Evolutionary conservation across 2,329 filamentous ascomycete genomes (phyloP), one percentile per base, ranked within the genome.

Genomic region (Geoglossum cookeanum): DNA sequence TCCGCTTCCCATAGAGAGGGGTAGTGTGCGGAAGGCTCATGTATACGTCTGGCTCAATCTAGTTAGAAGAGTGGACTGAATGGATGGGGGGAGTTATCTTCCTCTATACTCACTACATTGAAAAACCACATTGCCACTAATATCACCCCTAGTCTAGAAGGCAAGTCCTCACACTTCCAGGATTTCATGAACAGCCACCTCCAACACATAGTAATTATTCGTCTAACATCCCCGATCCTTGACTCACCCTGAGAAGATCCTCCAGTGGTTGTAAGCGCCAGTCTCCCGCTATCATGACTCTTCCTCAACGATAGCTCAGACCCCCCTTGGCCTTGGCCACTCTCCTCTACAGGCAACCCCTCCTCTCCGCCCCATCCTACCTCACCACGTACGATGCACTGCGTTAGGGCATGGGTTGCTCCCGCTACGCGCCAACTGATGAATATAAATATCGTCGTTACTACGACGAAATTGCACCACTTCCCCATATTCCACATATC

Each of bases 261-360:
- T 55, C 52, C 2, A 45, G 55, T n/a, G 47, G 70, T 74, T 11
- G 75, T 59, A 1, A 75, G n/a, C 22, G 11, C 11, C 5, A 37
- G 30, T 37, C 49, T 37, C 22, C 30, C 30, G 33, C 49, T 53
- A 17, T 53, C 30, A 39, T 9, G 45, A 22, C 54, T 56, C 54
- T 56, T 45, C 45, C 54, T 56, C n/a, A 48, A 27, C 22, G 54
- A 37, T 29, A 45, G 6, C 39, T 47, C 54, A 32, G 15, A 4
- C 37, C 47, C 17, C 15, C 13, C 30, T 37, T 44, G 35, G 22
- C 4, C 35, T 27, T 32, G 22, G n/a, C 45, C 54, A n/a, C 7
- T 13, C 35, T 56, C 27, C 17, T 27, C 39, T 22, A 15, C 17
- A 13, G 17, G 15, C 13, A 42, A 32, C 1, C 22, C 39, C 9